Evolutionary conservation across 306 rosid genomes (phyloP).

Genomic region (Potentilla sterilis): DNA sequence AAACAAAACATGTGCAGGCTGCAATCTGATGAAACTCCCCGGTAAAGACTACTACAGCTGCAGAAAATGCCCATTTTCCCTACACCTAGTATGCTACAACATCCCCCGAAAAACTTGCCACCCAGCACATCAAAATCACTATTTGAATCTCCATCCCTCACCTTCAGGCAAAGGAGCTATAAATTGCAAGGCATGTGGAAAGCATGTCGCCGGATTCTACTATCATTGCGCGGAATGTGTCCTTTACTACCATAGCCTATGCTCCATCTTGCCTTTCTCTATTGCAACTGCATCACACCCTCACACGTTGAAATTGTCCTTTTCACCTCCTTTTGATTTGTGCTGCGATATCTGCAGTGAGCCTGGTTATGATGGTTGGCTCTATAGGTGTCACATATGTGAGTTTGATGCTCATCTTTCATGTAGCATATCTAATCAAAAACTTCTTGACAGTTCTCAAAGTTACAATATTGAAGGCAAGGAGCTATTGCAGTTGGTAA

Average conservation of each 20-base stretch:
- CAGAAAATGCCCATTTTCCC: constrained; percentile 41
- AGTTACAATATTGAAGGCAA: constrained; percentile 1
- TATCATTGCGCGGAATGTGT: constrained; percentile 51
- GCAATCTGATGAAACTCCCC: constrained; percentile 35
- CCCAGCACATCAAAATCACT: constrained; percentile 46
- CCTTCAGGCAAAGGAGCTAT: constrained; percentile 23
- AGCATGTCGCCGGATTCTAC: constrained; percentile 32
- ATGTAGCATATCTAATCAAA: constrained; percentile 37
- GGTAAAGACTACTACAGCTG: constrained; percentile 39
- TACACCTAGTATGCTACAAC: constrained; percentile 48
- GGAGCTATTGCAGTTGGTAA: constrained; percentile 38
- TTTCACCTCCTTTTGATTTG: constrained; percentile 46
- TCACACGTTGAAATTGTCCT: constrained; percentile 47
- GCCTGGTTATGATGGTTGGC: constrained; percentile 48
- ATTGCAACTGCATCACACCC: constrained; percentile 36
- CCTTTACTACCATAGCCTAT: constrained; percentile 40
- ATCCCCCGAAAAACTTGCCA: constrained; percentile 46
- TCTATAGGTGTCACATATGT: constrained; percentile 58
- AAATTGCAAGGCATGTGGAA: constrained; percentile 43
- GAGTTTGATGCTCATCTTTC: constrained; percentile 54
- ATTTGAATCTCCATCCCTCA: constrained; percentile 34
- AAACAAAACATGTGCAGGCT: constrained; percentile 40
- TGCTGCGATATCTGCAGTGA: constrained; percentile 53
- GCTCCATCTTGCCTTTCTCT: constrained; percentile 44
- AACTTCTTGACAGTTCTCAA: neutral